Evolutionary conservation across 768 basidiomycete species (phyloP), one percentile per base, ranked within the genome.

Genomic region (Pulveroboletus frians): DNA sequence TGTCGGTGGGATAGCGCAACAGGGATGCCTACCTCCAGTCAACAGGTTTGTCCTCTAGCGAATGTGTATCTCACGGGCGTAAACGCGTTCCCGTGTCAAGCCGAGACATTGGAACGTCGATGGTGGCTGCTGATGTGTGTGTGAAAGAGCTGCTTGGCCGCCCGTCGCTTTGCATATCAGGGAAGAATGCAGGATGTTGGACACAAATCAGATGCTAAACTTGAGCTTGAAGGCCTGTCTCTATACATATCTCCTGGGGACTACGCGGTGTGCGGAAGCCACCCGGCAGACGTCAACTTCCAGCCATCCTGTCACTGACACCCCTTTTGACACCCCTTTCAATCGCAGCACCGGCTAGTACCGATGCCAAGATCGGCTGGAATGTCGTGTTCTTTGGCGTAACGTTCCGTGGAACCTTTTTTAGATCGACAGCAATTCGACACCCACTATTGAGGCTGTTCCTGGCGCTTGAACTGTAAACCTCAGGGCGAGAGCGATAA

Each of bases 281-380:
- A 26, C 23, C 23, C 5, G 23, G 6, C 23, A 26, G 23, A 26
- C 23, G 23, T 26, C 23, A 6, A 6, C 23, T 26, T 26, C 23
- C 23, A 26, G 23, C 23, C 5, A 26, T 26, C 23, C 23, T 26
- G 23, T 26, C 23, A 26, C 23, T 26, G 23, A 26, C 5, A 5
- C 23, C 23, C 23, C 23, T 26, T 26, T 26, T 26, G 23, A 26
- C 5, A 5, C 23, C 23, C 23, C 23, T 26, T 26, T 26, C 23
- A 26, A 26, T 26, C 23, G 23, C 23, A 26, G 23, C 23, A 26
- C 23, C 5, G 23, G 23, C 23, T 26, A 31, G 39, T 15, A 36
- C 21, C 9, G 31, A 20, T 37, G 39, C 27, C 50, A 48, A 35
- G 46, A 49, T 55, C 52, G 36, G 36, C 18, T 43, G 20, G n/a